Evolutionary conservation across 306 rosid genomes (phyloP).

Genomic region (Ziziphus jujuba): DNA sequence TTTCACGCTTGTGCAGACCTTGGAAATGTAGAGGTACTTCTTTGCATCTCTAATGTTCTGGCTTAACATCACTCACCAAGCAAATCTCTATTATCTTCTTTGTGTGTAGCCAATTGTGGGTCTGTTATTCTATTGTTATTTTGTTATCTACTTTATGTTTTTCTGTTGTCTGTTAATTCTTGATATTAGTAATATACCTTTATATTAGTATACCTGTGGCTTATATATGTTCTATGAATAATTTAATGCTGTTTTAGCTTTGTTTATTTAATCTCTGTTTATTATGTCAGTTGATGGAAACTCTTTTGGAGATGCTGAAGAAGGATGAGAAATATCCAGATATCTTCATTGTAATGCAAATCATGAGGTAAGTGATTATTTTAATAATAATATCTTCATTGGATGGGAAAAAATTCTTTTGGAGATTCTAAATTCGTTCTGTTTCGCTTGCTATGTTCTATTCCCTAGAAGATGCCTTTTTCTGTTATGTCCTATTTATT

Average conservation of each 20-base stretch:
- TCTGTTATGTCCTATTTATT: too few relatives aligned
- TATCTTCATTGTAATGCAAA: constrained; percentile 59
- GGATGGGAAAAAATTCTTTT: background rate
- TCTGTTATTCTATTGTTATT: background rate
- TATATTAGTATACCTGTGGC: too few relatives aligned
- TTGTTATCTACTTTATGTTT: background rate
- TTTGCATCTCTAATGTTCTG: constrained; percentile 3
- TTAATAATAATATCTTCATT: too few relatives aligned
- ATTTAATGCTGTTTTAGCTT: constrained; percentile 2
- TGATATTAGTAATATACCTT: too few relatives aligned
- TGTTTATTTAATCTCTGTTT: constrained; percentile 12
- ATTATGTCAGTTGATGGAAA: constrained; percentile 65
- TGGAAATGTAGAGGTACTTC: constrained; percentile 66
- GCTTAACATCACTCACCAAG: background rate
- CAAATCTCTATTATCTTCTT: background rate
- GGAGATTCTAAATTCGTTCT: background rate
- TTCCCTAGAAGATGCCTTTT: background rate
- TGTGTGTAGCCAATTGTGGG: background rate
- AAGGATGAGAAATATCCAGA: constrained; percentile 71
- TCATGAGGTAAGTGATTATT: constrained; percentile 61
- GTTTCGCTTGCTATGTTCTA: background rate
- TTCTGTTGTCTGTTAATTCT: background rate
- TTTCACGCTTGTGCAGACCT: constrained; percentile 82
- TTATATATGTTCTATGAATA: background rate
- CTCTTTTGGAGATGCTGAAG: constrained; percentile 65